These are phyloP conservation scores for Eutrema salsugineum DNA, from an alignment of 441 rosid species.

Conservation along the genomic window DNA sequence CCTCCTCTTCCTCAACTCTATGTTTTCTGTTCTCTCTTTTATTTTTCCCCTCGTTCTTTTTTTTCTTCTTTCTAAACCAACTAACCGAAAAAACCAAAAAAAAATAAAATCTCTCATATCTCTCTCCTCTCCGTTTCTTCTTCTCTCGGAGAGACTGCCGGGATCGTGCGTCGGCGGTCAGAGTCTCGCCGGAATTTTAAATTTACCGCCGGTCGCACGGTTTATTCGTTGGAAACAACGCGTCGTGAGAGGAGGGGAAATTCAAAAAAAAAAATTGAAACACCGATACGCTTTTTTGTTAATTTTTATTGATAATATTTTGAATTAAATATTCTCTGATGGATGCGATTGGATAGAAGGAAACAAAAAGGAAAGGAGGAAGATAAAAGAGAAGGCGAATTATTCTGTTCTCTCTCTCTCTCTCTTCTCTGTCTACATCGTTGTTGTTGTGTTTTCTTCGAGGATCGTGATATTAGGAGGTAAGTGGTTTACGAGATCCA, in stretches of 20 bases:
- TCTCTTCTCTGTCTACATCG: slow-evolving; percentile 23
- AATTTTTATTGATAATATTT: not conserved
- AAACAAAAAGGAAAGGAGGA: slow-evolving; percentile 31
- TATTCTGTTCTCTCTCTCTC: slow-evolving; percentile 23
- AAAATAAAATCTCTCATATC: not conserved
- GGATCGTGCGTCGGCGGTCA: slow-evolving; percentile 26
- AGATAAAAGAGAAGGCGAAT: slow-evolving; percentile 26
- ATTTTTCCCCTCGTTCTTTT: slow-evolving; percentile 40
- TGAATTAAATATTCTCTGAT: slow-evolving; percentile 24
- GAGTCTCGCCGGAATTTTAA: slow-evolving; percentile 49
- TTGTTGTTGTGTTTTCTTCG: slow-evolving; percentile 34
- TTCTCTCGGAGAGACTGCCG: slow-evolving; percentile 39
- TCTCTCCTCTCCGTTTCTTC: slow-evolving; percentile 17
- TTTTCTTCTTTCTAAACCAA: slow-evolving; percentile 35
- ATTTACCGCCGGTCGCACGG: slow-evolving; percentile 12
- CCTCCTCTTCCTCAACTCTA: slow-evolving; percentile 34
- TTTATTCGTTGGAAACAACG: slow-evolving; percentile 1
- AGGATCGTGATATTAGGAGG: slow-evolving; percentile 45
- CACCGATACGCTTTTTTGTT: slow-evolving; percentile 13
- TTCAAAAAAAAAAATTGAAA: not conserved
- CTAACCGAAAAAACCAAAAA: slow-evolving; percentile 29
- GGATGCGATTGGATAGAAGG: slow-evolving; percentile 35
- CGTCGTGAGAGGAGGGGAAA: slow-evolving; percentile 21
- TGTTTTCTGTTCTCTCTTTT: slow-evolving; percentile 17
- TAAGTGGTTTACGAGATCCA: slow-evolving; percentile 40